phyloP scores from a whole-genome alignment of 2,329 filamentous ascomycete genomes.

The Aspergillus latus region DNA sequence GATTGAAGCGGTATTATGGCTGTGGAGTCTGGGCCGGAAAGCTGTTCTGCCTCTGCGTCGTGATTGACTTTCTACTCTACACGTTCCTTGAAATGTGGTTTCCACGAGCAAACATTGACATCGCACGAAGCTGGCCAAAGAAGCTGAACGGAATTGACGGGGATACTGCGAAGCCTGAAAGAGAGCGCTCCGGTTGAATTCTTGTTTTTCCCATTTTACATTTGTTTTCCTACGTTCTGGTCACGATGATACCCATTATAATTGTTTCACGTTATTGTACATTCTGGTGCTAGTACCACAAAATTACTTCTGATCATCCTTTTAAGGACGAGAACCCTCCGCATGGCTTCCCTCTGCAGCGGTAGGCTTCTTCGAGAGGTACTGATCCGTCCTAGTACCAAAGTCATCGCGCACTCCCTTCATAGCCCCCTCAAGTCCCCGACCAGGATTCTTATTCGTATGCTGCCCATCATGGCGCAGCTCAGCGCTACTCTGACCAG shows the following conservation, averaged over 20 bases:
- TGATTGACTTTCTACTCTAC: conserved; percentile 91
- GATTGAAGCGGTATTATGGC: conserved; percentile 93
- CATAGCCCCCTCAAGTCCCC: conserved; percentile 27
- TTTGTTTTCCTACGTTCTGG: neutral
- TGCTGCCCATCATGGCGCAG: conserved; percentile 48
- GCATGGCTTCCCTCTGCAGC: neutral
- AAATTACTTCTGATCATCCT: neutral
- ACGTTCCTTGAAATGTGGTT: conserved; percentile 84
- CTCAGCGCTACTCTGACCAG: conserved; percentile 52
- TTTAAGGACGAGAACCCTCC: neutral
- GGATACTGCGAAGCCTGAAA: conserved; percentile 7
- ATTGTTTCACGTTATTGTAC: conserved; percentile 5
- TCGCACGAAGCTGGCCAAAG: conserved; percentile 87
- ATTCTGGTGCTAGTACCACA: conserved; percentile 3
- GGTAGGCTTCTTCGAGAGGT: conserved; percentile 5
- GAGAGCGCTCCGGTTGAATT: conserved; percentile 7
- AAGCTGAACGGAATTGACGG: conserved; percentile 50
- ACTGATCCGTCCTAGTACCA: neutral
- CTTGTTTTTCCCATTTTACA: conserved; percentile 6
- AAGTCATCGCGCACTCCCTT: neutral
- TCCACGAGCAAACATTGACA: conserved; percentile 81
- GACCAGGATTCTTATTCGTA: conserved; percentile 42
- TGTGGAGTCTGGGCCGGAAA: conserved; percentile 99
- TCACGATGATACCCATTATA: conserved; percentile 10
- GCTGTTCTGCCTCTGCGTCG: conserved; percentile 89